Evolutionary conservation across 1,284 basidiomycete genomes (phyloP), one percentile per base, ranked within the genome.

Genomic region (Leccinum huronense): DNA sequence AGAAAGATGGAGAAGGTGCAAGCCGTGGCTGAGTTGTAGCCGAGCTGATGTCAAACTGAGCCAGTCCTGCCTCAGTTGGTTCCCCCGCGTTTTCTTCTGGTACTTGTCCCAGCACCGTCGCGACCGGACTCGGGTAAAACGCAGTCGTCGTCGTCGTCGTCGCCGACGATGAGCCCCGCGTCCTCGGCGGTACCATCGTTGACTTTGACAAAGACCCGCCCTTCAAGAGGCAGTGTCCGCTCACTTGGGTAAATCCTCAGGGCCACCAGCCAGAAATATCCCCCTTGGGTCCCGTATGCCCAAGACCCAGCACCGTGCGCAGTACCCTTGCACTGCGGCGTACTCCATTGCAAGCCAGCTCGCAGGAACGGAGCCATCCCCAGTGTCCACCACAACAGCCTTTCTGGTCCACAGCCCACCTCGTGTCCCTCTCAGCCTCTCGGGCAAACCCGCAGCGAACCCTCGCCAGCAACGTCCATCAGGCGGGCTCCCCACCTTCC

Each of bases 41-140:
- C 64, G 67, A 71, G 51, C 65, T 71, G 61, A 78, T 77, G 68
- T 79, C 72, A 45, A 67, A 80, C 54, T 31, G 30, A 75, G 76
- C 87, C 84, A 78, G 83, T 87, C 80, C 86, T 84, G 45, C 84
- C 84, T 66, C 84, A 85, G 74, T 88, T 85, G 51, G 80, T 82
- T 62, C 72, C 65, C 81, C 79, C 48, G 76, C 70, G 53, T 53
- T 64, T 59, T 76, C 72, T 19, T 74, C 75, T 3, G 65, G 72
- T 13, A 74, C 75, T 48, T 62, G 70, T 1, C 75, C 68, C 53
- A 74, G 33, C 62, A 59, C 61, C 59, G 70, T 70, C 63, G 73
- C 73, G 60, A 77, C 65, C 58, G 75, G 72, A 19, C 73, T 70
- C 10, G 79, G 73, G 69, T 77, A 80, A 61, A 75, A 68, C 48